Conservation (phyloP, 2,329 filamentous ascomycete genomes). For the Arthroderma uncinatum region DNA sequence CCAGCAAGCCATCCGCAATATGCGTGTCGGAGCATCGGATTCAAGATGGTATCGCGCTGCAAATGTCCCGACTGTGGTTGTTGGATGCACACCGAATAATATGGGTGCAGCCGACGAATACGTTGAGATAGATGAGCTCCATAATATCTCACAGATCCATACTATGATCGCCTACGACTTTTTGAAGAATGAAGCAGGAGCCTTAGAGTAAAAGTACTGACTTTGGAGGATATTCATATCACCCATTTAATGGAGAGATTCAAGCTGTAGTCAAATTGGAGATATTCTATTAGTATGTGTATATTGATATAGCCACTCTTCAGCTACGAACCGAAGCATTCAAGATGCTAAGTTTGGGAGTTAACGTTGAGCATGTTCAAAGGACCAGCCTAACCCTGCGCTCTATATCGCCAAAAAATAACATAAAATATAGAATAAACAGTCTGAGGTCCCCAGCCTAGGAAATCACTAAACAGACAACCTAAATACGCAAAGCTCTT, state of each 20-base stretch:
- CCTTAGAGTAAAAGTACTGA: background rate
- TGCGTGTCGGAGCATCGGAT: conserved; percentile 12
- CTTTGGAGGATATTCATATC: background rate
- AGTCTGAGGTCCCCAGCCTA: background rate
- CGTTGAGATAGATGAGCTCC: conserved; percentile 10
- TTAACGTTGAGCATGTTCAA: background rate
- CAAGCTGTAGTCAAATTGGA: background rate
- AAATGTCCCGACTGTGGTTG: conserved; percentile 10
- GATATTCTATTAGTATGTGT: background rate
- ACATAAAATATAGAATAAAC: background rate
- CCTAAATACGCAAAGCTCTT: conserved; percentile 19
- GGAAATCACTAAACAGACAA: background rate
- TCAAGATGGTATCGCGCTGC: conserved; percentile 11
- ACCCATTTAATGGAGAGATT: background rate
- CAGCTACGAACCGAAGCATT: background rate
- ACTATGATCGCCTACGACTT: conserved; percentile 12
- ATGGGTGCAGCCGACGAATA: conserved; percentile 14
- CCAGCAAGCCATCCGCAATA: conserved; percentile 5
- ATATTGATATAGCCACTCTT: background rate
- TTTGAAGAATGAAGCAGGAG: conserved; percentile 5
- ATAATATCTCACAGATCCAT: conserved; percentile 10
- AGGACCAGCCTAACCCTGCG: background rate
- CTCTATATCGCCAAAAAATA: background rate
- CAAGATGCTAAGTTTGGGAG: background rate
- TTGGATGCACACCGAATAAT: conserved; percentile 11